Evolutionary conservation across 2,329 filamentous ascomycete species (phyloP).

Genomic region (Aspergillus texensis): DNA sequence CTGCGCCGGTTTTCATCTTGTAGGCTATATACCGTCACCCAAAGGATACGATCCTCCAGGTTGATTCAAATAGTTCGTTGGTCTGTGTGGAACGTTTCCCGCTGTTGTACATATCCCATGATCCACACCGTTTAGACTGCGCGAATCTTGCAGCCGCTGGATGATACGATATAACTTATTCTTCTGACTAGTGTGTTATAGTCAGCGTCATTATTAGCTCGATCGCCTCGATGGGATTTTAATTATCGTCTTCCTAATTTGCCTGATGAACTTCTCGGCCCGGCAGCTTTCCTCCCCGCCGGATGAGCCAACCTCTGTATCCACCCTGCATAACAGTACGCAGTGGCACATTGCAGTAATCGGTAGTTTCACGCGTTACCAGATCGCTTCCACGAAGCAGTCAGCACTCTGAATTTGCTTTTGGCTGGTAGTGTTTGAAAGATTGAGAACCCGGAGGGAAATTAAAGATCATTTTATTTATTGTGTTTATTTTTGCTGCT

Average conservation of each 20-base stretch:
- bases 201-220: not conserved
- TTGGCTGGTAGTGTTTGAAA: not conserved
- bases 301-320: not conserved
- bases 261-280: not conserved
- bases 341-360: conserved; percentile 1
- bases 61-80: conserved; percentile 6
- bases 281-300: not conserved
- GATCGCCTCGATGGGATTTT: not conserved
- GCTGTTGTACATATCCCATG: conserved; percentile 18
- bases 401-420: not conserved
- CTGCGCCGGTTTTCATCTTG: not conserved
- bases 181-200: not conserved
- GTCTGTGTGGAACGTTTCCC: conserved; percentile 20
- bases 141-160: conserved; percentile 22
- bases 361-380: not conserved
- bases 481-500: not conserved
- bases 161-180: not conserved
- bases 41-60: not conserved
- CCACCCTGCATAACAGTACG: conserved; percentile 2
- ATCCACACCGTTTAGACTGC: conserved; percentile 24
- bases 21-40: not conserved
- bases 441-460: not conserved
- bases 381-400: not conserved
- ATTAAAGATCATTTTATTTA: too few relatives aligned
- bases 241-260: not conserved